phyloP scores from a whole-genome alignment of 768 basidiomycete species.

The Coprinellus micaceus region DNA sequence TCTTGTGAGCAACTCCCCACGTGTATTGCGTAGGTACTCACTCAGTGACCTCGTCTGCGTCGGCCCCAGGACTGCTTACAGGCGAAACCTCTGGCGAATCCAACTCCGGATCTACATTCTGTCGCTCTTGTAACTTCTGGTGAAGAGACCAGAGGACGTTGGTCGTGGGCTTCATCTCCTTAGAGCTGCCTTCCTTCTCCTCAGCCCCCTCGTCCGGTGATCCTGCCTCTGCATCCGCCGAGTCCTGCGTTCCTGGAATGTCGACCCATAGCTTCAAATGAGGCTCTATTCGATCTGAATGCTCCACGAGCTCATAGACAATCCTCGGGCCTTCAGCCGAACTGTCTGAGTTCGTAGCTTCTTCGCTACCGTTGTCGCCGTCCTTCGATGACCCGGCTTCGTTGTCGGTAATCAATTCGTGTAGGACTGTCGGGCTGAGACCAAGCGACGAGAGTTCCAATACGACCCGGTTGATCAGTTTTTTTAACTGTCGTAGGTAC shows the following conservation, averaged over 20 bases:
- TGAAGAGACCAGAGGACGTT: slow-evolving; percentile 3
- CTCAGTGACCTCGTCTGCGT: not conserved
- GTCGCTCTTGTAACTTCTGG: slow-evolving; percentile 2
- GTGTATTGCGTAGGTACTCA: not conserved
- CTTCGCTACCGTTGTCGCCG: not conserved
- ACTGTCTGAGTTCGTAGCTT: too few relatives aligned
- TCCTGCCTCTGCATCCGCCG: not conserved
- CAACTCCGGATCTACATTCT: slow-evolving; percentile 18
- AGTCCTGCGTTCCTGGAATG: slow-evolving; percentile 12
- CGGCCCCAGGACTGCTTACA: not conserved
- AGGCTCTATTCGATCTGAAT: slow-evolving; percentile 50
- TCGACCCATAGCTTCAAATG: slow-evolving; percentile 52
- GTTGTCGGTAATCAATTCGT: slow-evolving; percentile 31
- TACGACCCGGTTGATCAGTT: slow-evolving; percentile 80
- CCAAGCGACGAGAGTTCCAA: slow-evolving; percentile 73
- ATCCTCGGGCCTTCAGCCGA: slow-evolving; percentile 28
- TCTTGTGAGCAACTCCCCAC: too few relatives aligned
- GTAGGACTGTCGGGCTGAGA: slow-evolving; percentile 46
- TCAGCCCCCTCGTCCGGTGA: slow-evolving; percentile 1
- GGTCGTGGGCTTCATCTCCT: not conserved
- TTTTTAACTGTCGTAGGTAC: slow-evolving; percentile 80
- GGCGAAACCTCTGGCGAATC: not conserved
- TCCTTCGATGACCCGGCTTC: not conserved
- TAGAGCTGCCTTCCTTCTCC: slow-evolving; percentile 5
- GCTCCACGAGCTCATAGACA: slow-evolving; percentile 54